Evolutionary conservation across 2,329 filamentous ascomycete species (phyloP), one percentile per base, ranked within the genome.

Genomic region (Atkinsonella texensis): DNA sequence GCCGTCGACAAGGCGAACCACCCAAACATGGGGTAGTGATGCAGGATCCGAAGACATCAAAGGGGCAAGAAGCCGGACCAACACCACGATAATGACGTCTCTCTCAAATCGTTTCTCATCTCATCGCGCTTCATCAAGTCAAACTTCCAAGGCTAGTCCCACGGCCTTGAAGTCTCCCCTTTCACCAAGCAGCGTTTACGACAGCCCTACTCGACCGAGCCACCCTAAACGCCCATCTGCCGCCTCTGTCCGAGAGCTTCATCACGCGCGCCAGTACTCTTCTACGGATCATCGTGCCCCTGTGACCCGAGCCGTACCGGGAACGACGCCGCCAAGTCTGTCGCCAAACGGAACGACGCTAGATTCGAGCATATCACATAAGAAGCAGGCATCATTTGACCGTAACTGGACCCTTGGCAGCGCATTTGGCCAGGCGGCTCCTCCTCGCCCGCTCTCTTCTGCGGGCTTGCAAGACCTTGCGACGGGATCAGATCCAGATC

Each of bases 201-300:
- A 77, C 52, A 76, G 69, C 59, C 70, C 74, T 39, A 68, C 70
- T 31, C 59, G 78, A 48, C 59, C 70, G 39, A 69, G 65, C 40
- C 75, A 83, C 57, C 69, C 72, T 50, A 76, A 77, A 63, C 74
- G 80, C 50, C 87, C 89, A 3, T 94, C 88, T 12, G 87, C 88
- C 53, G 87, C 88, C 39, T 91, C 87, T 11, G 77, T 94, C 41
- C 80, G 89, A 58, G 87, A 89, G 53, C 72, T 94, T 59, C 84
- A 93, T 60, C 88, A 95, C 64, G 87, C 85, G 41, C 81, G 89
- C 42, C 84, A 89, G 53, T 89, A 94, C 68, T 96, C 90, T 1
- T 93, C 88, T 2, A 89, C 87, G 47, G 89, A 94, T 58, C 85
- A 83, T 63, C 76, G 80, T 48, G 65, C 72, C 38, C 54, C 46